Base-by-base conservation (phyloP, 805 yeast species). In the Blastobotrys parvus region DNA sequence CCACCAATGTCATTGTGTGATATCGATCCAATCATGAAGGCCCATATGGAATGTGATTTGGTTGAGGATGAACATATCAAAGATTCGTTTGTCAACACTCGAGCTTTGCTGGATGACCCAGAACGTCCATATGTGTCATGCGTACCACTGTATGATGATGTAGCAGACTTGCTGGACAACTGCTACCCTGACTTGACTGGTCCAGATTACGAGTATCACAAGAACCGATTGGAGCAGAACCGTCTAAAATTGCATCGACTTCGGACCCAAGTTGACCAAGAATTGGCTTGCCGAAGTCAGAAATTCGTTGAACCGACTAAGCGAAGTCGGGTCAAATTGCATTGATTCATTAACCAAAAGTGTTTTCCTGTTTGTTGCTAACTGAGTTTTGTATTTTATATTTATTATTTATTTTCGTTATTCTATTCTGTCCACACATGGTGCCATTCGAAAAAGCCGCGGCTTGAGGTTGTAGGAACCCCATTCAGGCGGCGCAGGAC, bases 81-180 rank as follows among this genome's bases (percentile, higher is more conserved):
- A n/a, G 57, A 53, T 42, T 29, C 35, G 35, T 53, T 53, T 35
- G 42, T 46, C 17, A 17, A 30, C 29, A 45, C 45, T 7, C 45
- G 53, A 18, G 52, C 54, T 1, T 39, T 50, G 30, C 44, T 50
- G 20, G 50, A 47, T 0, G 57, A 50, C 41, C 50, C 50, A 15
- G 54, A 53, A 10, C 38, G 31, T 34, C 55, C 55, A 6, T 52
- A 50, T 39, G 45, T 53, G 22, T 53, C 55, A 18, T 43, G 45
- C 38, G 33, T 38, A 2, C 57, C 57, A 2, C 53, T 53, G 23
- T 51, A 50, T 23, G 45, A 46, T 2, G 37, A 39, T 22, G 39
- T 53, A 31, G 48, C 52, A 15, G 45, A 43, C 17, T 35, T 51
- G 43, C 47, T 53, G 19, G 34, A 35, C 20, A 49, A 44, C 34